These are phyloP conservation scores for Coemansia sp. DNA, from an alignment of 192 early-diverging fungal genomes.

Conservation along the genomic window DNA sequence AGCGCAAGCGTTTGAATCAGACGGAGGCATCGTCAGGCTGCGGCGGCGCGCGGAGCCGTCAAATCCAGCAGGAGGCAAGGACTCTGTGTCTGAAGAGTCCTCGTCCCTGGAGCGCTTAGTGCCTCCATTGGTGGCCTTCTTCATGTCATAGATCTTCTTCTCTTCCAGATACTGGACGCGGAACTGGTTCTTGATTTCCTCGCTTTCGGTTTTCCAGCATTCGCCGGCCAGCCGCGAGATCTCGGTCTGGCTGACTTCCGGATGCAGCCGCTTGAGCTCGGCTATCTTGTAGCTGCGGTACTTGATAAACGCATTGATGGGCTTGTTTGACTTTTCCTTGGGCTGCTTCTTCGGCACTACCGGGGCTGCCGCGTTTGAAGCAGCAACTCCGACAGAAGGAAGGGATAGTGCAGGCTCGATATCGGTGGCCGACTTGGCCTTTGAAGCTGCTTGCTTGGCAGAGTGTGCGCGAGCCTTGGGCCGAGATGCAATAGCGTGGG, in stretches of 20 bases:
- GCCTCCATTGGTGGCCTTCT: conserved; percentile 32
- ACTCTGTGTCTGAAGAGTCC: conserved; percentile 32
- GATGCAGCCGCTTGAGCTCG: conserved; percentile 51
- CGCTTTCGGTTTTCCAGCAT: conserved; percentile 51
- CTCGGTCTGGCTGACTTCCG: conserved; percentile 53
- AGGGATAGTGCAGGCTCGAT: no score
- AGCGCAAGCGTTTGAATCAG: background rate
- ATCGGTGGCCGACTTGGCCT: background rate
- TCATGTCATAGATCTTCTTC: conserved; percentile 51
- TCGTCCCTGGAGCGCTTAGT: conserved; percentile 35
- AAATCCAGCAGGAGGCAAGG: conserved; percentile 22
- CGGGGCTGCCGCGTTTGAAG: no score
- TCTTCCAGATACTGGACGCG: conserved; percentile 43
- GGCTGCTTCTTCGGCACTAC: conserved; percentile 33
- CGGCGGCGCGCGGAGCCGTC: conserved; percentile 37
- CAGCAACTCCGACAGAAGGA: no score
- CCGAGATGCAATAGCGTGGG: background rate
- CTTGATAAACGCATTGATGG: conserved; percentile 56
- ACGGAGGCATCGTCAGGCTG: conserved; percentile 41
- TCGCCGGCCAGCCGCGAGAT: conserved; percentile 55
- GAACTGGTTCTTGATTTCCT: conserved; percentile 54
- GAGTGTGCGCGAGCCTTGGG: conserved; percentile 1
- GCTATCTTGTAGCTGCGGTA: conserved; percentile 56
- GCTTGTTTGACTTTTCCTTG: conserved; percentile 56
- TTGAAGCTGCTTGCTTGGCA: conserved; percentile 1